These are phyloP conservation scores for Aspergillus campestris DNA, from an alignment of 495 filamentous ascomycete genomes.

Conservation along the genomic window DNA sequence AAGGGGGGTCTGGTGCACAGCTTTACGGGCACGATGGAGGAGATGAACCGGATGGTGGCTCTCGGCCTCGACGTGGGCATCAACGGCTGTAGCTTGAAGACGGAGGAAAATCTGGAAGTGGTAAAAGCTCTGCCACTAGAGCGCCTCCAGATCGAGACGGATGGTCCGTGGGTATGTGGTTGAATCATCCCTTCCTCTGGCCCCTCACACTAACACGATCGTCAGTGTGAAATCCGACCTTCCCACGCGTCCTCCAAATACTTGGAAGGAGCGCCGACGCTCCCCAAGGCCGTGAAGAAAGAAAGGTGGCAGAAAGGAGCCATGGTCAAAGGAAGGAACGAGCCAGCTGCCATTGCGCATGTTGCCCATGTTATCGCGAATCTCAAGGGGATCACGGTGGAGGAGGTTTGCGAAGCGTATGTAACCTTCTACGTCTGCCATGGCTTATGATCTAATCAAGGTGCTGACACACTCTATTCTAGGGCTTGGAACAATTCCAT, in stretches of 20 bases:
- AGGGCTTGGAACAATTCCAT: slow-evolving; percentile 77
- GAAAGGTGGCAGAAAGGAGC: slow-evolving; percentile 78
- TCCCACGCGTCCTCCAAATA: slow-evolving; percentile 45
- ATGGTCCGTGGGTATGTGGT: slow-evolving; percentile 70
- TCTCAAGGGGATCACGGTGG: slow-evolving; percentile 68
- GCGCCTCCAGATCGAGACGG: slow-evolving; percentile 80
- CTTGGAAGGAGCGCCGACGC: slow-evolving; percentile 31
- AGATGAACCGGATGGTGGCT: slow-evolving; percentile 68
- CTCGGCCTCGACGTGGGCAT: slow-evolving; percentile 76
- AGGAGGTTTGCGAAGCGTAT: slow-evolving; percentile 78
- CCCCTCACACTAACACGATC: neutral
- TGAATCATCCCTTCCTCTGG: neutral
- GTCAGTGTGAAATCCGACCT: slow-evolving; percentile 47
- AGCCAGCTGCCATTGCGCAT: slow-evolving; percentile 71
- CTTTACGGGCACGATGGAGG: slow-evolving; percentile 78
- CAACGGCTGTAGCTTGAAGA: slow-evolving; percentile 91
- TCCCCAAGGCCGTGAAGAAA: slow-evolving; percentile 70
- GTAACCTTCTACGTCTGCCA: neutral
- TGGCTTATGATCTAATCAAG: neutral
- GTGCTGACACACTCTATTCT: slow-evolving; percentile 12
- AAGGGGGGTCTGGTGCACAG: slow-evolving; percentile 77
- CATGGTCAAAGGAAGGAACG: slow-evolving; percentile 89
- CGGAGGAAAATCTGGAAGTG: slow-evolving; percentile 75
- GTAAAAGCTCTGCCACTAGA: slow-evolving; percentile 67
- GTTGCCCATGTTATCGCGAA: slow-evolving; percentile 82